Evolutionary conservation across 768 basidiomycete species (phyloP).

Genomic region (Cystobasidium tubakii): DNA sequence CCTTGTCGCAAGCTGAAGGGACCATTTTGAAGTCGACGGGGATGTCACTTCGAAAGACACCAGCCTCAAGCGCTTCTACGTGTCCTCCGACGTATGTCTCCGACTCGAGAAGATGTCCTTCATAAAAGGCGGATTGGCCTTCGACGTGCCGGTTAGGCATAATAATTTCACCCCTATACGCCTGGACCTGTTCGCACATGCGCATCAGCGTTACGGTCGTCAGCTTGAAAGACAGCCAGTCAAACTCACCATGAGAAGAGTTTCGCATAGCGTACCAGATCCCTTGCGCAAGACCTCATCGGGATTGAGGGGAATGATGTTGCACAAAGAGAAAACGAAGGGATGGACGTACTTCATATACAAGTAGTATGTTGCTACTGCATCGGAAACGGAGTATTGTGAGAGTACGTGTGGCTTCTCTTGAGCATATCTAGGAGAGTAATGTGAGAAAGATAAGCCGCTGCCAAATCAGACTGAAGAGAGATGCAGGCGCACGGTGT

Average conservation of each 20-base stretch:
- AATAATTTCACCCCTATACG: slow-evolving; percentile 80
- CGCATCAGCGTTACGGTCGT: neutral
- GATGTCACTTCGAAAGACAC: slow-evolving; percentile 95
- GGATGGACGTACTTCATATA: slow-evolving; percentile 99
- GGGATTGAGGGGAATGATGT: slow-evolving; percentile 93
- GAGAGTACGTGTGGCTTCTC: slow-evolving; percentile 92
- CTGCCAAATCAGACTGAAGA: neutral
- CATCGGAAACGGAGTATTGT: slow-evolving; percentile 98
- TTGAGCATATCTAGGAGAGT: slow-evolving; percentile 69
- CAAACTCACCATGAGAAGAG: slow-evolving; percentile 78
- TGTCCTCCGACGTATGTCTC: slow-evolving; percentile 99
- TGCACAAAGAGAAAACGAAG: slow-evolving; percentile 97
- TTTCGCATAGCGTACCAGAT: slow-evolving; percentile 93
- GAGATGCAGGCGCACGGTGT: slow-evolving; percentile 68
- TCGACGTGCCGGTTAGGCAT: slow-evolving; percentile 99
- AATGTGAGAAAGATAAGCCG: neutral
- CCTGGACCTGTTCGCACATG: slow-evolving; percentile 68
- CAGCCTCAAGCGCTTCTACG: slow-evolving; percentile 95
- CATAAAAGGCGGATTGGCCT: slow-evolving; percentile 79
- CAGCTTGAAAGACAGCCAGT: neutral
- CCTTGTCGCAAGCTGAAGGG: slow-evolving; percentile 72
- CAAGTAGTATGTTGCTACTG: slow-evolving; percentile 98
- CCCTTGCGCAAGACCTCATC: slow-evolving; percentile 96
- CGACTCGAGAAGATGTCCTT: slow-evolving; percentile 91
- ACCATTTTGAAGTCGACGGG: slow-evolving; percentile 89